A percentile compares a stretch with the other conserved stretches of the same genome.
These are phyloP conservation scores for Penicillium desertorum DNA, from an alignment of 495 filamentous ascomycete genomes.

Conservation along the genomic window DNA sequence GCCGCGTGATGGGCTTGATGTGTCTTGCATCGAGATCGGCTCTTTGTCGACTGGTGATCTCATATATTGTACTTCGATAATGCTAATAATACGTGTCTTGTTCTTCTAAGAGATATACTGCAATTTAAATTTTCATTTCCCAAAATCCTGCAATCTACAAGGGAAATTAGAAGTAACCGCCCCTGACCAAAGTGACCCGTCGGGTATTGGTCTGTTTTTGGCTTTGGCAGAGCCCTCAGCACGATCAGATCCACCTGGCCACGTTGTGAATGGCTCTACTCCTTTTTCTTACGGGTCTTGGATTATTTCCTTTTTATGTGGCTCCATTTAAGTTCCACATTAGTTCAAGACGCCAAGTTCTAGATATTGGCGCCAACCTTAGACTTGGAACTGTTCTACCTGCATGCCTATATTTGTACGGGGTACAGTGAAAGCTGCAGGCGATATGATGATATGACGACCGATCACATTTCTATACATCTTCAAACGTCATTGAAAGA, in stretches of 20 bases:
- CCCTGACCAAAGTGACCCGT: slow-evolving; percentile 8
- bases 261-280: slow-evolving; percentile 37
- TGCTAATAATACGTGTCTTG: neutral
- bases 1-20: slow-evolving; percentile 20
- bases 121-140: neutral
- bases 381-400: neutral
- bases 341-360: slow-evolving; percentile 11
- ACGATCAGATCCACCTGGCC: slow-evolving; percentile 37
- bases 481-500: slow-evolving; percentile 3
- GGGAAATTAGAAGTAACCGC: neutral
- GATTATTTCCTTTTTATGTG: neutral
- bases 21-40: slow-evolving; percentile 18
- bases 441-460: neutral
- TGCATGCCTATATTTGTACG: neutral
- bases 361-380: slow-evolving; percentile 17
- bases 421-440: neutral
- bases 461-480: slow-evolving; percentile 2
- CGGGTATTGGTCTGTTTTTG: slow-evolving; percentile 13
- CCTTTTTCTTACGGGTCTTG: slow-evolving; percentile 21
- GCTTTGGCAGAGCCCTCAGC: slow-evolving; percentile 33
- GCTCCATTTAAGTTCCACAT: slow-evolving; percentile 10
- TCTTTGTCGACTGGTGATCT: neutral
- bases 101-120: too few species aligned
- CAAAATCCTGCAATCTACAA: neutral
- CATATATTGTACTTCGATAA: neutral